phyloP scores from a whole-genome alignment of 2,329 filamentous ascomycete species.

The Diplodia intermedia region DNA sequence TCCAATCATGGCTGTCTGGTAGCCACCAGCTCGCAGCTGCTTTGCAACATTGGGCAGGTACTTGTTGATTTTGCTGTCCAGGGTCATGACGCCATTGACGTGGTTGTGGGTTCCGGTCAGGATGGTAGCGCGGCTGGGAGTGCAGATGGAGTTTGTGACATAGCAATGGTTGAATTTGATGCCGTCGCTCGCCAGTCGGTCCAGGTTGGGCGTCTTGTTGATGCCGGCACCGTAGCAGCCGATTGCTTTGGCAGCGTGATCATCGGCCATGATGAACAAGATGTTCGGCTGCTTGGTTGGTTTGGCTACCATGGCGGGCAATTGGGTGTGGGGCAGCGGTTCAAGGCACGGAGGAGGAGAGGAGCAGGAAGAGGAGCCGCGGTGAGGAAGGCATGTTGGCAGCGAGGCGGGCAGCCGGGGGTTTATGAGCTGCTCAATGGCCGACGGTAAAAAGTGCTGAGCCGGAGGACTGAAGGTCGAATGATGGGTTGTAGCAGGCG shows the following conservation, averaged over 20 bases:
- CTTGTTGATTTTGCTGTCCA: slow-evolving; percentile 59
- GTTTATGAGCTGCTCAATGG: neutral
- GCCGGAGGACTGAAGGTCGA: neutral
- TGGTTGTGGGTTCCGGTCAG: slow-evolving; percentile 61
- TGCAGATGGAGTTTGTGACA: slow-evolving; percentile 62
- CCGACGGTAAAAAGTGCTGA: neutral
- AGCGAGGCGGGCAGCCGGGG: neutral
- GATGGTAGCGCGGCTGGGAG: slow-evolving; percentile 59
- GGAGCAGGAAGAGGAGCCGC: neutral
- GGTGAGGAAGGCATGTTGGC: neutral
- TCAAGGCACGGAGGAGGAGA: neutral
- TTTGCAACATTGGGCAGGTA: slow-evolving; percentile 61
- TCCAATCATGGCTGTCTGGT: slow-evolving; percentile 61
- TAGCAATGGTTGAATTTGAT: slow-evolving; percentile 63
- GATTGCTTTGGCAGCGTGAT: slow-evolving; percentile 61
- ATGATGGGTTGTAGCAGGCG: neutral
- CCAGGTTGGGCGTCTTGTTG: slow-evolving; percentile 60
- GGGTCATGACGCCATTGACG: slow-evolving; percentile 60
- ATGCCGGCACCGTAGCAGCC: slow-evolving; percentile 59
- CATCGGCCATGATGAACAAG: slow-evolving; percentile 63
- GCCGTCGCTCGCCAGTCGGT: slow-evolving; percentile 58
- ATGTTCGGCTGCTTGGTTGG: slow-evolving; percentile 45
- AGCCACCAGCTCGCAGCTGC: slow-evolving; percentile 55
- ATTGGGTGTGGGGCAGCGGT: neutral
- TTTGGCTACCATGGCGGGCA: neutral